phyloP scores from a whole-genome alignment of 176 grass and related monocot species.

The Bromus sterilis region DNA sequence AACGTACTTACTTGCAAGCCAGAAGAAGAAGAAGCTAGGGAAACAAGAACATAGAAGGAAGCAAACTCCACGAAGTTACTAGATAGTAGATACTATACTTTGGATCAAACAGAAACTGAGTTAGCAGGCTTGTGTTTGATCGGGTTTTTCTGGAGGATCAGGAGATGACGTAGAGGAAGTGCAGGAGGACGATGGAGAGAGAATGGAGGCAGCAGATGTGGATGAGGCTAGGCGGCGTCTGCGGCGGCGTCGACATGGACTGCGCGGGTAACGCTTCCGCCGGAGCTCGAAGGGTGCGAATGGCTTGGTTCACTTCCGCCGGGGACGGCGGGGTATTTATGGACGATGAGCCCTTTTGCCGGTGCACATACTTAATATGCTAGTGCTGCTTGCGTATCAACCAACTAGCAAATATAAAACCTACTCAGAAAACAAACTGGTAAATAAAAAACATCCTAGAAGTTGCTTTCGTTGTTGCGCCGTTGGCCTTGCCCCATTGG shows the following conservation, averaged over 20 bases:
- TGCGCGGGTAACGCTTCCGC: background rate
- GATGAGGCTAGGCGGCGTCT: constrained; percentile 24
- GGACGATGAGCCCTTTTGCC: background rate
- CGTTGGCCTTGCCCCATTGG: background rate
- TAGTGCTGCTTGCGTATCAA: constrained; percentile 22
- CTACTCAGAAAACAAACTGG: no score
- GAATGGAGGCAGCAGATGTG: constrained; percentile 83
- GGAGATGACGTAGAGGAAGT: constrained; percentile 93
- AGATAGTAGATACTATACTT: constrained; percentile 32
- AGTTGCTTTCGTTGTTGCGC: background rate
- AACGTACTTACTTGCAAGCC: background rate
- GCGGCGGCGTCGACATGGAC: constrained; percentile 33
- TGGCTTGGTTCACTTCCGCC: background rate
- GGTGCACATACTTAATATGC: background rate
- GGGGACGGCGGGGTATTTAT: background rate
- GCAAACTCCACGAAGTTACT: background rate
- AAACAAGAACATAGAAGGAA: constrained; percentile 2
- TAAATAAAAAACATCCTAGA: background rate
- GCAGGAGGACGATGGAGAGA: constrained; percentile 82
- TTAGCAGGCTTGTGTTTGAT: constrained; percentile 29
- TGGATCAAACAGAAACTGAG: constrained; percentile 8
- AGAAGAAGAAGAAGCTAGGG: background rate
- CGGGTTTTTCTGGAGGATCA: constrained; percentile 16
- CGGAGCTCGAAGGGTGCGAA: background rate
- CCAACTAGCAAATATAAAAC: no score